Evolutionary conservation across 768 basidiomycete genomes (phyloP).

Genomic region (Lentinula aciculospora): DNA sequence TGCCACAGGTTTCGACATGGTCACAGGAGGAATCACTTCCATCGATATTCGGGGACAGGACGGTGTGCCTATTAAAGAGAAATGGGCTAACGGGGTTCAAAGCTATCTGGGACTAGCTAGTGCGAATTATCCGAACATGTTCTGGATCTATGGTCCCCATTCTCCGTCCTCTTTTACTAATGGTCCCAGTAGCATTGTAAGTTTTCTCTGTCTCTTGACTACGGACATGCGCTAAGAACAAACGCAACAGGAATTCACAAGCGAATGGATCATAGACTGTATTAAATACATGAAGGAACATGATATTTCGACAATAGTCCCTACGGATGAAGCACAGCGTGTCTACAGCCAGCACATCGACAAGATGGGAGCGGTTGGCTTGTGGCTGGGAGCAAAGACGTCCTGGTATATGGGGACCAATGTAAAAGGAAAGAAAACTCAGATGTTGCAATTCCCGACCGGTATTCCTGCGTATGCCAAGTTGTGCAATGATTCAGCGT

Average conservation of each 20-base stretch:
- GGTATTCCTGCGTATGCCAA: background rate
- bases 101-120: constrained; percentile 13
- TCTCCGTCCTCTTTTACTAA: constrained; percentile 11
- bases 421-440: background rate
- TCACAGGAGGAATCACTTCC: constrained; percentile 6
- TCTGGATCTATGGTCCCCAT: constrained; percentile 13
- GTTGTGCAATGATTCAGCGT: background rate
- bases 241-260: constrained; percentile 17
- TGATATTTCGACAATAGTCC: background rate
- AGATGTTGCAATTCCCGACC: background rate
- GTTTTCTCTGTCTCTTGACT: background rate
- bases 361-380: background rate
- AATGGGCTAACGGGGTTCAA: constrained; percentile 4
- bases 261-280: constrained; percentile 19
- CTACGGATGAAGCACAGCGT: background rate
- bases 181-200: constrained; percentile 12
- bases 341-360: background rate
- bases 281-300: constrained; percentile 14
- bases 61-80: constrained; percentile 1
- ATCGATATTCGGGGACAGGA: constrained; percentile 7
- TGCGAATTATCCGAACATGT: constrained; percentile 13
- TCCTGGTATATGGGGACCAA: constrained; percentile 13
- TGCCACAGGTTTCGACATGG: constrained; percentile 7
- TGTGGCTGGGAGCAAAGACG: constrained; percentile 6
- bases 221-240: no score